Evolutionary conservation across 768 basidiomycete species (phyloP), one percentile per base, ranked within the genome.

Genomic region (Hericium erinaceus): DNA sequence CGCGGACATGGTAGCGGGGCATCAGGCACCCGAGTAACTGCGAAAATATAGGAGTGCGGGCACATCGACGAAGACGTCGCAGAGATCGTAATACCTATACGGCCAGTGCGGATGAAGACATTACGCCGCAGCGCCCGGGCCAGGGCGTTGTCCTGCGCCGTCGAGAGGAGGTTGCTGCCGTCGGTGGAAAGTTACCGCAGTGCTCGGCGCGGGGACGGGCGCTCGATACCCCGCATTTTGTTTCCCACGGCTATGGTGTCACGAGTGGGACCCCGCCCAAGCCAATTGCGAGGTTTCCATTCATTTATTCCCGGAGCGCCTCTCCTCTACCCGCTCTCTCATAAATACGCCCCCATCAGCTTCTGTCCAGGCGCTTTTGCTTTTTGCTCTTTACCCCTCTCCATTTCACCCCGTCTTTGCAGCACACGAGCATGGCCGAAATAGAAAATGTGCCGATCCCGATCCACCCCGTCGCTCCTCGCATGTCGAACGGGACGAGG

Each of bases 381-480:
- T 24, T 48, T 48, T 38, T 12, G 8, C 24, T 49, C 40, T 33
- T 39, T 48, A n/a, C 40, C 44, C 28, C 48, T 50, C 37, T 16
- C 37, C 38, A 13, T 20, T 49, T 33, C 54, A 55, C 55, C 54
- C 20, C 3, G 11, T 24, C 28, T 39, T 12, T 49, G 1, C 55
- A 39, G 52, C 53, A 49, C 33, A 20, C 50, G 61, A 52, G 53
- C 54, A 70, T 70, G 69, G 64, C 69, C 46, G 66, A 61, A 48
- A 26, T 26, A 26, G 56, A 56, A 46, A 58, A 63, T 41, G 60
- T 61, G 41, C n/a, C 61, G 28, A 63, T 66, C 38, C 62, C 65
- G 24, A 78, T 78, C 39, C 85, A 89, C 72, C 90, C 92, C 48
- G 75, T 93, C 53, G 90, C 91, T 4, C 81, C 87, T 48, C 86